Percentiles rank a stretch among this genome's conserved stretches.
Conservation (phyloP, 2,329 filamentous ascomycete genomes). For the Aspergillus thermomutatus region DNA sequence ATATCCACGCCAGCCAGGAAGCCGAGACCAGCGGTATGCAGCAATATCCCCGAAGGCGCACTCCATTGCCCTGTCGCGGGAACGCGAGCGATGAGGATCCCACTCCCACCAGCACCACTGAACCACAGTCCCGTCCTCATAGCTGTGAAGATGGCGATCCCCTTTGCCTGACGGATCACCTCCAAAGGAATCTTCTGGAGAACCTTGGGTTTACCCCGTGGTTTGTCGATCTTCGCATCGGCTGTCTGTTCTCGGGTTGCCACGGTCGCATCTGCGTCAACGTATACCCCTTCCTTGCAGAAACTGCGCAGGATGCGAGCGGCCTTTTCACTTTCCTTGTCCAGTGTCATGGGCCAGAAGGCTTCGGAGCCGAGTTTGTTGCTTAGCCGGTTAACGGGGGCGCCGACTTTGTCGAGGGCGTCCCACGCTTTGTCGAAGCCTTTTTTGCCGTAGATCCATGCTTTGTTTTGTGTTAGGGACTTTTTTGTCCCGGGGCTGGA, state of each 20-base stretch:
- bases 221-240: slow-evolving; percentile 45
- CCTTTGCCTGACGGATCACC: slow-evolving; percentile 84
- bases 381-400: slow-evolving; percentile 73
- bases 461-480: slow-evolving; percentile 35
- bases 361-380: slow-evolving; percentile 78
- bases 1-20: slow-evolving; percentile 90
- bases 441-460: slow-evolving; percentile 47
- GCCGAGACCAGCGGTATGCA: slow-evolving; percentile 82
- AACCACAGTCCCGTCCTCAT: slow-evolving; percentile 91
- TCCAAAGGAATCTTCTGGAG: slow-evolving; percentile 79
- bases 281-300: slow-evolving; percentile 73
- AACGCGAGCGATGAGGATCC: slow-evolving; percentile 77
- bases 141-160: slow-evolving; percentile 87
- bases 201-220: slow-evolving; percentile 59
- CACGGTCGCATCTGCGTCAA: slow-evolving; percentile 36
- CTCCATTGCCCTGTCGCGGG: slow-evolving; percentile 80
- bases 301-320: slow-evolving; percentile 85
- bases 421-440: slow-evolving; percentile 71
- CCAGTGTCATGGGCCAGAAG: slow-evolving; percentile 80
- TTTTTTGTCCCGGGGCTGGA: neutral
- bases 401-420: slow-evolving; percentile 64
- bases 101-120: slow-evolving; percentile 86
- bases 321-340: slow-evolving; percentile 87
- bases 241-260: slow-evolving; percentile 9
- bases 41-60: slow-evolving; percentile 80